These are phyloP conservation scores for Arabidopsis thaliana DNA, from an alignment of 345 rosid species.

Conservation along the genomic window DNA sequence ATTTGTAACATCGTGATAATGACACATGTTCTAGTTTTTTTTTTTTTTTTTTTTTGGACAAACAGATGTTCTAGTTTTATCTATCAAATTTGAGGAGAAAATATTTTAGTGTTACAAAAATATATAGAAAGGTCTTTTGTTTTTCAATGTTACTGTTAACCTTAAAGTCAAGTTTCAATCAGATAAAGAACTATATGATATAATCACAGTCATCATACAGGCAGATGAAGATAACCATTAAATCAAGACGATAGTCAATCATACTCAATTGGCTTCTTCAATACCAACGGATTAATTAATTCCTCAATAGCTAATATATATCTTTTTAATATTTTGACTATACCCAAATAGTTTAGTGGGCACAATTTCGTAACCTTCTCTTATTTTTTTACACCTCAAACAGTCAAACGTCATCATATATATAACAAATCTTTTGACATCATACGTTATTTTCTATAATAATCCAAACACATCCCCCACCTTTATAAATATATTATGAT, in stretches of 20 bases:
- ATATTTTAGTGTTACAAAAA: neutral
- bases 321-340: slow-evolving; percentile 13
- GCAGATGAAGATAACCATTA: slow-evolving; percentile 26
- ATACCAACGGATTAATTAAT: slow-evolving; percentile 1
- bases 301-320: slow-evolving; percentile 1
- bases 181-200: neutral
- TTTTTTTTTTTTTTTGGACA: too few species aligned
- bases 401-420: slow-evolving; percentile 11
- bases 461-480: slow-evolving; percentile 16
- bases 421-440: slow-evolving; percentile 33
- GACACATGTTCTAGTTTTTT: neutral
- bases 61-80: too few species aligned
- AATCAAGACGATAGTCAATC: slow-evolving; percentile 11
- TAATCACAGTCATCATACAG: slow-evolving; percentile 19
- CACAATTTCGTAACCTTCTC: slow-evolving; percentile 14
- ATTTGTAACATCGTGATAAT: neutral
- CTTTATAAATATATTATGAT: neutral
- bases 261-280: neutral
- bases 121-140: neutral
- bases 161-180: slow-evolving; percentile 5
- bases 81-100: neutral
- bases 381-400: neutral
- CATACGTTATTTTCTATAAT: slow-evolving; percentile 10
- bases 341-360: slow-evolving; percentile 4
- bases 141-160: neutral